Percentiles rank a stretch among this genome's conserved stretches.
These are phyloP conservation scores for Auxenochlorella protothecoides DNA, from an alignment of 139 green algal genomes.

Conservation along the genomic window DNA sequence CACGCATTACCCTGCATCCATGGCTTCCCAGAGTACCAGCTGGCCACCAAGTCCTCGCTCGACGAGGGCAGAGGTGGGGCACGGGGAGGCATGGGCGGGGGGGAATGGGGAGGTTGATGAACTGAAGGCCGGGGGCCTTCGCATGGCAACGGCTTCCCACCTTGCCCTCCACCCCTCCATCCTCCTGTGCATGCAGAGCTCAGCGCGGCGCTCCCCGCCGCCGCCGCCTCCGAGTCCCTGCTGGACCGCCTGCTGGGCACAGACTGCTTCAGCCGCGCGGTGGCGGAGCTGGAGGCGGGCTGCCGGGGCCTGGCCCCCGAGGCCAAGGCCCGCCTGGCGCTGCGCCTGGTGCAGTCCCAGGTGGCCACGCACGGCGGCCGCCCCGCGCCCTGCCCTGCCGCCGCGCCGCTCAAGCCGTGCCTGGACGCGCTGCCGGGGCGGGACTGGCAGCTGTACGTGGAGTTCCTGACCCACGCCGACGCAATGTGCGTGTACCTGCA, in stretches of 20 bases:
- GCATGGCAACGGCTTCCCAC: too few relatives aligned
- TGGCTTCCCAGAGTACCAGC: too few relatives aligned
- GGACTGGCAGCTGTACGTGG: constrained; percentile 12
- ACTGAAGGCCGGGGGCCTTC: too few relatives aligned
- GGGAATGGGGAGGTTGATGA: too few relatives aligned
- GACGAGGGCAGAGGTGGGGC: too few relatives aligned
- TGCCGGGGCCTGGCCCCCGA: constrained; percentile 25
- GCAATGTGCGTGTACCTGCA: constrained; percentile 39
- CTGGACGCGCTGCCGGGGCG: constrained; percentile 15
- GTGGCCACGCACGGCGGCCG: constrained; percentile 10
- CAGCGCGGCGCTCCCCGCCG: too few relatives aligned
- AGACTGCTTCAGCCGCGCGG: constrained; percentile 25
- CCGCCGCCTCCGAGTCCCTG: constrained; percentile 10
- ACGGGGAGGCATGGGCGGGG: too few relatives aligned
- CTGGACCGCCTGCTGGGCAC: constrained; percentile 25
- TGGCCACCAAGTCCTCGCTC: too few relatives aligned
- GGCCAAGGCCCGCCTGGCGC: constrained; percentile 24
- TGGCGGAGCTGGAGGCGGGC: constrained; percentile 13
- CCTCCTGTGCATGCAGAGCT: too few relatives aligned
- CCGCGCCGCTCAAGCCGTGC: constrained; percentile 17
- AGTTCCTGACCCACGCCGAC: constrained; percentile 31
- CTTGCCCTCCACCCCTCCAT: too few relatives aligned
- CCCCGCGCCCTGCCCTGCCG: constrained; percentile 11
- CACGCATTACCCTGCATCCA: too few relatives aligned
- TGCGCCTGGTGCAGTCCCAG: constrained; percentile 22